These are phyloP conservation scores for Botrytis aclada DNA, from an alignment of 2,329 filamentous ascomycete genomes.

Conservation along the genomic window DNA sequence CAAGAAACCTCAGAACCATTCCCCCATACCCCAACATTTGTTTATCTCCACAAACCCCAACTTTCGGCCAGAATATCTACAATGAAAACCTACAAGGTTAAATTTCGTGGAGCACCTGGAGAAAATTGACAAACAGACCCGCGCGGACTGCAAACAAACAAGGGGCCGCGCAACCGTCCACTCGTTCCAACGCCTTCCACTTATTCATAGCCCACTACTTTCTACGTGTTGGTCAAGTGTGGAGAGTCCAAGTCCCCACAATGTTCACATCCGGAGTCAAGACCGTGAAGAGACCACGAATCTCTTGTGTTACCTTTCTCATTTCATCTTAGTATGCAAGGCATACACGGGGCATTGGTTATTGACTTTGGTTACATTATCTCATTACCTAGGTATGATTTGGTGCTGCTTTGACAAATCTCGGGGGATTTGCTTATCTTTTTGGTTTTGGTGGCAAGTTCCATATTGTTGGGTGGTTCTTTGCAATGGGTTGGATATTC, in stretches of 20 bases:
- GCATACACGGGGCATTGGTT: neutral
- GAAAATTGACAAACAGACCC: neutral
- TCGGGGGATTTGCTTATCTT: neutral
- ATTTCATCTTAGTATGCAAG: neutral
- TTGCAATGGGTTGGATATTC: neutral
- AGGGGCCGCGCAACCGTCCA: neutral
- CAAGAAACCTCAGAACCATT: neutral
- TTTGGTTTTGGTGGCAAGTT: neutral
- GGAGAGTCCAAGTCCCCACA: neutral
- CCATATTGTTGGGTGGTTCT: neutral
- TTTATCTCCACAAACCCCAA: neutral
- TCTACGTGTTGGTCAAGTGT: neutral
- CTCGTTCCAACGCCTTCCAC: neutral
- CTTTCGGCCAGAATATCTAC: neutral
- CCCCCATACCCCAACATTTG: constrained; percentile 1
- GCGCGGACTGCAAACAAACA: neutral
- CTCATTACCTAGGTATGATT: neutral
- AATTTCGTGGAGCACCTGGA: neutral
- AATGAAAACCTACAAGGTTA: neutral
- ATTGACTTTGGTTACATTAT: neutral
- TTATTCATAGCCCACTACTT: neutral
- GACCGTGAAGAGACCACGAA: neutral
- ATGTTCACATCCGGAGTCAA: neutral
- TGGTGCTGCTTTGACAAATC: neutral
- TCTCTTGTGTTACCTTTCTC: neutral